Percentiles rank a stretch among this genome's conserved stretches.
phyloP scores from a whole-genome alignment of 768 basidiomycete genomes.

The Macrolepiota fuliginosa region DNA sequence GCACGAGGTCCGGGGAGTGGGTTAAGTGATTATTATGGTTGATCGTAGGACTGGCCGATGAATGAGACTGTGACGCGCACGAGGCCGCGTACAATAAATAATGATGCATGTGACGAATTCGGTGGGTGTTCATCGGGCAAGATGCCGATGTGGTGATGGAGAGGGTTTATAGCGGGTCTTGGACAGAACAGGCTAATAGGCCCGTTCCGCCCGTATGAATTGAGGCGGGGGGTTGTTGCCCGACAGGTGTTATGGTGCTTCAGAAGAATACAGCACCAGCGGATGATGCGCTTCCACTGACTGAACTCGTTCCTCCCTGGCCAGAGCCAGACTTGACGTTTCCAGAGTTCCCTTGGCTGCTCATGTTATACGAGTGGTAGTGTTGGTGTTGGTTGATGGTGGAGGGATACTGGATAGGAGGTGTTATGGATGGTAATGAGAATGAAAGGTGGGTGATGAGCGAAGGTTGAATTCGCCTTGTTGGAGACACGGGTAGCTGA shows the following conservation, averaged over 20 bases:
- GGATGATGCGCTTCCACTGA: conserved; percentile 48
- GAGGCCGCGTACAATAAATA: conserved; percentile 2
- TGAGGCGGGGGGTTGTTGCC: conserved; percentile 6
- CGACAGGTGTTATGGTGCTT: conserved; percentile 19
- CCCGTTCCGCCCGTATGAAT: neutral
- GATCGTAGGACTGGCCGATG: conserved; percentile 4
- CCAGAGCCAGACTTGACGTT: conserved; percentile 29
- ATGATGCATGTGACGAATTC: neutral
- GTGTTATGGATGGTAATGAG: conserved; percentile 12
- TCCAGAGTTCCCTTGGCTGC: conserved; percentile 37
- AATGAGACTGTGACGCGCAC: conserved; percentile 9
- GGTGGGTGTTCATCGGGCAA: neutral
- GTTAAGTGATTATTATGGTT: conserved; percentile 14
- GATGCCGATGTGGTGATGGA: neutral
- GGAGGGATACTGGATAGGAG: too few species aligned
- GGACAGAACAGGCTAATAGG: neutral
- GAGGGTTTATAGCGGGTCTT: neutral
- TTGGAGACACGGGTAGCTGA: conserved; percentile 8
- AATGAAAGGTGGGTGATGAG: conserved; percentile 8
- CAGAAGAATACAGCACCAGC: conserved; percentile 63
- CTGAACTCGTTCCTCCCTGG: conserved; percentile 35
- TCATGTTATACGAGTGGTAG: conserved; percentile 25
- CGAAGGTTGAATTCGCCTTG: neutral
- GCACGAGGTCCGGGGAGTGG: neutral
- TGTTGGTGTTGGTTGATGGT: neutral